Percentiles rank a stretch among this genome's conserved stretches.
These are phyloP conservation scores for Neonectria punicea DNA, from an alignment of 2,329 filamentous ascomycete species.

Conservation along the genomic window DNA sequence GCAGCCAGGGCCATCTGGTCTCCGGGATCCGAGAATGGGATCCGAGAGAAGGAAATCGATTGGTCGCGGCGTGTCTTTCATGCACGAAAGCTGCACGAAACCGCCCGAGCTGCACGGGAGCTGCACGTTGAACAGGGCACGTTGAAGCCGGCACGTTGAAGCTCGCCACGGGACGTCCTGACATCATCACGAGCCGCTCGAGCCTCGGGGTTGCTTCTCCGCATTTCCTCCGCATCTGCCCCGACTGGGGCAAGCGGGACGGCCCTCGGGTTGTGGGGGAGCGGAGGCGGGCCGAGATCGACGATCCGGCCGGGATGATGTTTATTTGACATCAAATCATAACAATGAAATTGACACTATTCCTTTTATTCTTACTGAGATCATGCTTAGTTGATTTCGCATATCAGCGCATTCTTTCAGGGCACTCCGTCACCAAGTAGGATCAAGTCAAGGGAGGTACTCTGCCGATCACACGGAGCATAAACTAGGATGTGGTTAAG, in stretches of 20 bases:
- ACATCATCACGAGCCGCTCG: background rate
- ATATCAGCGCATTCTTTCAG: too few relatives aligned
- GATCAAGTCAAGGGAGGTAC: too few relatives aligned
- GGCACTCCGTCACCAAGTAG: background rate
- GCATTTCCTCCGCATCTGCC: background rate
- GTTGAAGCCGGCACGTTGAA: background rate
- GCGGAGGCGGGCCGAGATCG: background rate
- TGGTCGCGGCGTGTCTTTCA: background rate
- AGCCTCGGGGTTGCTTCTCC: background rate
- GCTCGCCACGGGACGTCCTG: background rate
- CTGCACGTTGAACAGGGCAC: background rate
- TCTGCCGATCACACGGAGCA: too few relatives aligned
- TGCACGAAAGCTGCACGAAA: background rate
- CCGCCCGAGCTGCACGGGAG: background rate
- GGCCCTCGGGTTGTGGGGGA: background rate
- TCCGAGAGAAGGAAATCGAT: background rate
- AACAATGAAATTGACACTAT: too few relatives aligned
- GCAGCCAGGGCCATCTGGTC: background rate
- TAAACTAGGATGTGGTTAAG: too few relatives aligned
- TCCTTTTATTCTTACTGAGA: too few relatives aligned
- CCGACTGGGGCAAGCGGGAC: background rate
- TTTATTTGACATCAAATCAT: too few relatives aligned
- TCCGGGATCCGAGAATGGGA: background rate
- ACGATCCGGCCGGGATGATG: too few relatives aligned
- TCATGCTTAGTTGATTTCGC: too few relatives aligned